Conservation (phyloP, 2,329 filamentous ascomycete genomes). For the Macrophomina pseudophaseolina region DNA sequence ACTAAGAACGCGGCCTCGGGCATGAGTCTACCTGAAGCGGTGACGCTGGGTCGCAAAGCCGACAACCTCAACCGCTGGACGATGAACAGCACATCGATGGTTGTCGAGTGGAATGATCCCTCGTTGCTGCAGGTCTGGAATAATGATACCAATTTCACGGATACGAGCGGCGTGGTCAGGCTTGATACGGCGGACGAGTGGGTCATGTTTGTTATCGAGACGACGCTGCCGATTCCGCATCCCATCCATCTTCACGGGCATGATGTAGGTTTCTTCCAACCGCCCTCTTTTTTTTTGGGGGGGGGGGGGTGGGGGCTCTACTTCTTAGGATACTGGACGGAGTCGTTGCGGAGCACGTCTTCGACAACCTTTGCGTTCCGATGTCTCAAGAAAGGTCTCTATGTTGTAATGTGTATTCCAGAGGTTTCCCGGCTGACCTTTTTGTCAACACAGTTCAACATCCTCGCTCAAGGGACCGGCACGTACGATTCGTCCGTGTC, state of each 20-base stretch:
- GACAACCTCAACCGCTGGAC: conserved; percentile 46
- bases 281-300: neutral
- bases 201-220: conserved; percentile 13
- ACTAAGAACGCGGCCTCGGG: conserved; percentile 27
- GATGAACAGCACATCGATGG: conserved; percentile 44
- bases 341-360: too few relatives aligned
- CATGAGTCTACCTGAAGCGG: neutral
- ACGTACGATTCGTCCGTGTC: conserved; percentile 39
- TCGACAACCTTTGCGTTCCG: too few relatives aligned
- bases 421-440: neutral
- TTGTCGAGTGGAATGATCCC: conserved; percentile 43
- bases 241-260: conserved; percentile 49
- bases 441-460: conserved; percentile 39
- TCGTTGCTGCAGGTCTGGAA: conserved; percentile 44
- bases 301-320: too few relatives aligned
- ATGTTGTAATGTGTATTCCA: neutral
- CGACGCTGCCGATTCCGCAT: conserved; percentile 41
- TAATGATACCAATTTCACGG: conserved; percentile 31
- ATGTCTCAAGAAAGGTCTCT: too few relatives aligned
- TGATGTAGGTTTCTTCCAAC: conserved; percentile 33
- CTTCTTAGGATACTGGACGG: too few relatives aligned
- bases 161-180: conserved; percentile 39
- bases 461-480: conserved; percentile 42
- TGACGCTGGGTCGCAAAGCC: conserved; percentile 12
- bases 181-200: conserved; percentile 34